A percentile compares a stretch with the other conserved stretches of the same genome.
Evolutionary conservation across 768 basidiomycete species (phyloP).

Genomic region (Antrodiella citrinella): DNA sequence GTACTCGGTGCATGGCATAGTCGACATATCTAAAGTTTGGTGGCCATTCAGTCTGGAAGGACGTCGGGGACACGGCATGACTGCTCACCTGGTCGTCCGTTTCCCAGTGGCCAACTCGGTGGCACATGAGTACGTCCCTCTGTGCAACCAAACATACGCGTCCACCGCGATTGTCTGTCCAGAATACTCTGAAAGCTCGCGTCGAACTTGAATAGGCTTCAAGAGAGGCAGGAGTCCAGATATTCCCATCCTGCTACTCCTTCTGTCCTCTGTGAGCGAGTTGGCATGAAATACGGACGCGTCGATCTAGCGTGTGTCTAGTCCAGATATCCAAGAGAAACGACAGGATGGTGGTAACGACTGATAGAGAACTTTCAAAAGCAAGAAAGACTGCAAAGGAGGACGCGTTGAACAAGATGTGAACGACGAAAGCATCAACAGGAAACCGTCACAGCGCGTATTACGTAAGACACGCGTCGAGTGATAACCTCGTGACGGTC

Average conservation of each 20-base stretch:
- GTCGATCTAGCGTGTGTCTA: too few relatives aligned
- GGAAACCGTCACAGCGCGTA: too few relatives aligned
- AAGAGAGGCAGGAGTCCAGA: constrained; percentile 83
- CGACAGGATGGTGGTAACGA: too few relatives aligned
- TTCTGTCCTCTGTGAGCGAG: neutral
- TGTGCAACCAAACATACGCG: constrained; percentile 91
- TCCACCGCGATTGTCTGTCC: constrained; percentile 89
- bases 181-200: constrained; percentile 71
- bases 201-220: constrained; percentile 78
- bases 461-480: too few relatives aligned
- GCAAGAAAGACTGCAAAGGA: too few relatives aligned
- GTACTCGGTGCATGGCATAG: constrained; percentile 89
- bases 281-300: too few relatives aligned
- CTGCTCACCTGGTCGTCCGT: constrained; percentile 75
- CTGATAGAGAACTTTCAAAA: too few relatives aligned
- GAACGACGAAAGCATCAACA: too few relatives aligned
- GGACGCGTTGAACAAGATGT: too few relatives aligned
- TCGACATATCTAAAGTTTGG: constrained; percentile 71
- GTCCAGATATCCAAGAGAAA: too few relatives aligned
- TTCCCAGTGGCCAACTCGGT: constrained; percentile 84
- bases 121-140: constrained; percentile 85
- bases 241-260: constrained; percentile 66
- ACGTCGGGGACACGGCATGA: neutral
- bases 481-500: too few relatives aligned
- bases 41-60: neutral